Conservation (phyloP, 176 grass and related monocot species). For the Melocanna baccifera region DNA sequence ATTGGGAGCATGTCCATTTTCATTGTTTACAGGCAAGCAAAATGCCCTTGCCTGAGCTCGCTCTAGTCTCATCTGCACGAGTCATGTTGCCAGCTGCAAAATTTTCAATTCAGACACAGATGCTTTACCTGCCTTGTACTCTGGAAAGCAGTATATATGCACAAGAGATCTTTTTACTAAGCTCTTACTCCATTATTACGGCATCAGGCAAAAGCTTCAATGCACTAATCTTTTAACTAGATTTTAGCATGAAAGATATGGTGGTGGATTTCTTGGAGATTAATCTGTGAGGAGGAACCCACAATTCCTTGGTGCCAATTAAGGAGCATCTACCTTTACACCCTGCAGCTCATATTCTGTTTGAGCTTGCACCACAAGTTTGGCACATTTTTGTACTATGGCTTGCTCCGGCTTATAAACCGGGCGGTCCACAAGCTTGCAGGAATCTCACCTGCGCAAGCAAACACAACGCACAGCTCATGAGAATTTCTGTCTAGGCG, state of each 20-base stretch:
- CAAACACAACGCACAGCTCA: slow-evolving; percentile 25
- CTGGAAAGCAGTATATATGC: neutral
- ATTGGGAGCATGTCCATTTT: neutral
- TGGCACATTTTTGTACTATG: slow-evolving; percentile 34
- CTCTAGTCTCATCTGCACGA: neutral
- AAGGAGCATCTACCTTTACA: slow-evolving; percentile 53
- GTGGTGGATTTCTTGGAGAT: neutral
- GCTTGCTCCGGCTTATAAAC: slow-evolving; percentile 29
- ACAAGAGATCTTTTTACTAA: neutral
- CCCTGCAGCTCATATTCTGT: slow-evolving; percentile 35
- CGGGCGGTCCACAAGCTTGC: neutral
- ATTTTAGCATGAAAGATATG: neutral
- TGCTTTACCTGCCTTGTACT: slow-evolving; percentile 48
- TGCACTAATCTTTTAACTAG: neutral
- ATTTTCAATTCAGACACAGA: neutral
- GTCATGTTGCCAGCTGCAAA: neutral
- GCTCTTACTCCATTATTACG: neutral
- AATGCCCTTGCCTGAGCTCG: too few species aligned
- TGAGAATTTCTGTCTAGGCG: neutral
- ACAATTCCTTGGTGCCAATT: slow-evolving; percentile 20
- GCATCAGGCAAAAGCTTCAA: neutral
- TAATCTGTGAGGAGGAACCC: slow-evolving; percentile 28
- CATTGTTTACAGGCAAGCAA: neutral
- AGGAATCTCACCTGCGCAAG: slow-evolving; percentile 44
- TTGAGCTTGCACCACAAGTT: slow-evolving; percentile 45